Evolutionary conservation across 1,139 yeast genomes (phyloP), one percentile per base, ranked within the genome.

Genomic region (Scheffersomyces quercinus): DNA sequence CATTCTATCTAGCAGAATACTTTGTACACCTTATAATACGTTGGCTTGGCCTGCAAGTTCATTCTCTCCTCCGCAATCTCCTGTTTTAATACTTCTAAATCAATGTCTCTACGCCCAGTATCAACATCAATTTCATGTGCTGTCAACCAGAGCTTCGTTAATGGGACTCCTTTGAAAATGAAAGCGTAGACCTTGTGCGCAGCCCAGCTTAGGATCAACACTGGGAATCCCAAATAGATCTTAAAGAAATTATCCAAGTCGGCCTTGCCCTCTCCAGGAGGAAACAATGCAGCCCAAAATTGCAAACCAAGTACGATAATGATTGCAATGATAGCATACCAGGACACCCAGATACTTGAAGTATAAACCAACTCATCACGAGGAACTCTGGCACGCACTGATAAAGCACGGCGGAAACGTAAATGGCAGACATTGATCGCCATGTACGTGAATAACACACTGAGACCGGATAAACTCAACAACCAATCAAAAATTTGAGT

Each of bases 21-120:
- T 43, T 62, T 56, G 52, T 59, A 67, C 11, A 59, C 41, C 51
- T 75, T 70, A 48, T 51, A 50, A 54, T 56, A 63, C 54, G 69
- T 47, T 31, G 73, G 62, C 45, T 67, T 55, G 54, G 59, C 55
- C 28, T 57, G 60, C 50, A 66, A 54, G 42, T 57, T 52, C 30
- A 67, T 79, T 48, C 61, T 65, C 52, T 79, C 81, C 57, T 75
- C 81, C 35, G 65, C 70, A 41, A 75, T 68, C 58, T 80, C 85
- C 50, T 72, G 80, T 51, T 62, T 68, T 44, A 81, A 58, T 46
- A 68, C 64, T 41, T 79, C 85, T 48, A 75, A 63, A 55, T 82
- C 85, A 51, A 76, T 66, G 41, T 78, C 76, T 52, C 82, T 73
- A 59, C 83, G 71, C 38, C 83, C 84, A 42, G 73, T 67, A 47